Conservation (phyloP, 1,139 yeast genomes). For the Lodderomyces theae region DNA sequence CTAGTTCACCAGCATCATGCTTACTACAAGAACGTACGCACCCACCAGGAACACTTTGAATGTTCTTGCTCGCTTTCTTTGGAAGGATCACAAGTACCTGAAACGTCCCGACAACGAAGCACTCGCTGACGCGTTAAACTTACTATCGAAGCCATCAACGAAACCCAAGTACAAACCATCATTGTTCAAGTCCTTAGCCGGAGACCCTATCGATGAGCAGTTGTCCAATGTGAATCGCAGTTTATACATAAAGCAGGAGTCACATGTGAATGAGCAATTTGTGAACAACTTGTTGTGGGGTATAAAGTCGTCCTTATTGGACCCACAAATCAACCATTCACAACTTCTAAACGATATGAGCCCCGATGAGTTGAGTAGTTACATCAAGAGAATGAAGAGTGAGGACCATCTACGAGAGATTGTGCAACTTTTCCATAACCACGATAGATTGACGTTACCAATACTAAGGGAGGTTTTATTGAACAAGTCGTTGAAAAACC, state of each 20-base stretch:
- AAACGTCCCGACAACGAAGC: conserved; percentile 15
- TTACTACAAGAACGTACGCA: not conserved
- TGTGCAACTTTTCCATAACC: conserved; percentile 25
- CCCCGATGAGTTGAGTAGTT: conserved; percentile 20
- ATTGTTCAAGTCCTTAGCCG: conserved; percentile 29
- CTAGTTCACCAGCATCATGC: not conserved
- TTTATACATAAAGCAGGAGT: conserved; percentile 1
- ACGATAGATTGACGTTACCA: conserved; percentile 25
- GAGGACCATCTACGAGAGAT: conserved; percentile 30
- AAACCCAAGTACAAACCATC: conserved; percentile 31
- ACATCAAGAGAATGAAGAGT: conserved; percentile 21
- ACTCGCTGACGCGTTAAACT: conserved; percentile 40
- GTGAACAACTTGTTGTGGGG: conserved; percentile 22
- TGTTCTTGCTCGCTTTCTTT: conserved; percentile 9
- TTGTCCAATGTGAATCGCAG: not conserved
- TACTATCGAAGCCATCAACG: conserved; percentile 18
- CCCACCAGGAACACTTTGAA: conserved; percentile 7
- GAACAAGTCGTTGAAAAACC: conserved; percentile 24
- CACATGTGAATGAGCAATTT: conserved; percentile 14
- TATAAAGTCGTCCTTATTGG: conserved; percentile 18
- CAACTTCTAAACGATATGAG: conserved; percentile 17
- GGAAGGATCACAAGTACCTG: conserved; percentile 7
- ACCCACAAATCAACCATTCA: conserved; percentile 11
- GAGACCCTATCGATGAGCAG: conserved; percentile 33
- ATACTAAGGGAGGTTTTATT: conserved; percentile 29